Evolutionary conservation across 2,329 filamentous ascomycete species (phyloP), one percentile per base, ranked within the genome.

Genomic region (Bipolaris victoriae): DNA sequence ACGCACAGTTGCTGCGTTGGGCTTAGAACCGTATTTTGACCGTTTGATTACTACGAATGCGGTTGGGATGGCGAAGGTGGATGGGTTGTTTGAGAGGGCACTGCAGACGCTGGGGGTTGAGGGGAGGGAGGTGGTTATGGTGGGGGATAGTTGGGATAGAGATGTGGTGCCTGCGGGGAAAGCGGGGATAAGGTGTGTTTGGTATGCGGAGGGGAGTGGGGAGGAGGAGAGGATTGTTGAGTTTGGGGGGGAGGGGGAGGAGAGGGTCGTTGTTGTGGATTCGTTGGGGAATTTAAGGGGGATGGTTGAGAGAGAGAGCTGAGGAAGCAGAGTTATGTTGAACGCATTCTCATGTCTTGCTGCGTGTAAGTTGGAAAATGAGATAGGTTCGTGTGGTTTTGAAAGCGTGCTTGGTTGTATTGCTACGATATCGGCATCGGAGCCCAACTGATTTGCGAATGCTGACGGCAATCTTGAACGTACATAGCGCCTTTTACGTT

Each of bases 1-100:
- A 58, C 77, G 80, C 64, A 80, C 81, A 0, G 40, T 81, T 1
- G 45, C 63, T 13, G 61, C 71, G n/a, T 65, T 80, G 13, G 73
- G 72, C 5, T 11, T 77, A 26, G 31, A 18, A 37, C 37, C 55
- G 0, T 70, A 65, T 33, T 49, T 76, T 15, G 71, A 78, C 55
- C 53, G 67, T 16, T 60, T 78, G 1, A 65, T 71, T 2, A 77
- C 75, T 1, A 75, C 74, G 0, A 78, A 75, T 52, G 59, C 68
- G 31, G 13, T 75, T 29, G 64, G 72, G 1, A 60, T 54, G 20
- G 65, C 73, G 5, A 78, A 78, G 50, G 57, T 66, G 2, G 68
- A 75, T 56, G 43, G 50, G 0, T 18, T 53, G 15, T 53, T 47
- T 31, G 35, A 29, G 3, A 53, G 13, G 71, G 76, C 3, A 3